Evolutionary conservation across 768 basidiomycete species (phyloP).

Genomic region (Clathrus columnatus): DNA sequence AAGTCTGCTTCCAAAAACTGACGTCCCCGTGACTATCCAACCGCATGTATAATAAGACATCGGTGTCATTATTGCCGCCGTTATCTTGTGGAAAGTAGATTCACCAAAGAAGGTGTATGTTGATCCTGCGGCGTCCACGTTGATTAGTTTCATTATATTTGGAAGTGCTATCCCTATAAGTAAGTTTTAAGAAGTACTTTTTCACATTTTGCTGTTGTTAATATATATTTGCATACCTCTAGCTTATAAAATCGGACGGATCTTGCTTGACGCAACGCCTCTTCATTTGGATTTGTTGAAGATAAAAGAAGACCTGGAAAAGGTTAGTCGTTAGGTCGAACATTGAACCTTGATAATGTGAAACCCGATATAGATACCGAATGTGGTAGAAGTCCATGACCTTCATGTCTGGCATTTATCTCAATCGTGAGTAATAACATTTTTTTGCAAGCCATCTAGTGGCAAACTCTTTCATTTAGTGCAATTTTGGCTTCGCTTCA

Average conservation of each 20-base stretch:
- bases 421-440: slow-evolving; percentile 29
- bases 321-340: too few species aligned
- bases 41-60: slow-evolving; percentile 29
- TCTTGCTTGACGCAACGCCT: slow-evolving; percentile 45
- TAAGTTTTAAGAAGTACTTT: too few species aligned
- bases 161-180: slow-evolving; percentile 44
- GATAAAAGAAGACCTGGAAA: slow-evolving; percentile 38
- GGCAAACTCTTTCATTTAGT: slow-evolving; percentile 18
- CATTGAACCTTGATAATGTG: slow-evolving; percentile 6
- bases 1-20: too few species aligned
- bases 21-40: neutral
- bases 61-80: slow-evolving; percentile 44
- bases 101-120: slow-evolving; percentile 43
- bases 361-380: slow-evolving; percentile 28
- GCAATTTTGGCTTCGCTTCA: slow-evolving; percentile 47
- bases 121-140: slow-evolving; percentile 43
- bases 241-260: slow-evolving; percentile 41
- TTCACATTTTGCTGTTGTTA: too few species aligned
- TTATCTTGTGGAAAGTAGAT: slow-evolving; percentile 39
- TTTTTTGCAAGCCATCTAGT: too few species aligned
- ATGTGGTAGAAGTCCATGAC: slow-evolving; percentile 41
- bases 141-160: slow-evolving; percentile 45
- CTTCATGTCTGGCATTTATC: slow-evolving; percentile 50
- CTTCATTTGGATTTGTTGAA: slow-evolving; percentile 40
- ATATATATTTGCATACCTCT: too few species aligned